Evolutionary conservation across 2,329 filamentous ascomycete species (phyloP), one percentile per base, ranked within the genome.

Genomic region (Zasmidium citrigriseum): DNA sequence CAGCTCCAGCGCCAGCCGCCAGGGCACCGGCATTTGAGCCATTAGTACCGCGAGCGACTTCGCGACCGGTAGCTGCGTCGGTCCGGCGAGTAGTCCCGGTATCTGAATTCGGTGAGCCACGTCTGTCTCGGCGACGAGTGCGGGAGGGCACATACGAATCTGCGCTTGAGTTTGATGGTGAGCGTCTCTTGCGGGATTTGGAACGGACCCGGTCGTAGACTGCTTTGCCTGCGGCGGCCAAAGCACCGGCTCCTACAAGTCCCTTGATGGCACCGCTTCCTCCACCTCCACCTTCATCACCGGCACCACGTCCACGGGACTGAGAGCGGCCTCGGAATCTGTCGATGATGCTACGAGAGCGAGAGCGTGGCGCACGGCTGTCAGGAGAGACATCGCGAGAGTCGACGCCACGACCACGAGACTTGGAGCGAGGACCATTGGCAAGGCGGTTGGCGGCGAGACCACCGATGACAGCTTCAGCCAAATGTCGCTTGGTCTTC

Each of bases 391-490:
- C 69, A 46, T 66, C 73, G 61, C 71, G 76, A 25, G 59, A 58
- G 48, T 66, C 62, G 38, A 52, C 20, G n/a, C 59, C 62, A 51
- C 57, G 59, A 67, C 61, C 65, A 81, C 85, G 69, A 81, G 86
- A 72, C 86, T 89, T 70, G 83, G 85, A 73, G 80, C 85, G 77
- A 81, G 89, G 86, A 20, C 93, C 93, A 70, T 96, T 93, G 72
- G 96, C 85, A 61, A 96, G 78, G 55, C 90, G 89, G 76, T 92
- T 96, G 46, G 91, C 89, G 27, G 93, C 86, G 47, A 97, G 83
- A 74, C 93, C 93, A 70, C 92, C 93, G 59, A 97, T 84, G 55
- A 96, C 92, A 38, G 93, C 90, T 73, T 96, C 91, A 44, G 92
- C 82, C 56, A 96, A 83, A 68, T 95, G 89, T 49, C 91, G 86